phyloP scores from a whole-genome alignment of 2,329 filamentous ascomycete species.

The Aspergillus calidoustus region DNA sequence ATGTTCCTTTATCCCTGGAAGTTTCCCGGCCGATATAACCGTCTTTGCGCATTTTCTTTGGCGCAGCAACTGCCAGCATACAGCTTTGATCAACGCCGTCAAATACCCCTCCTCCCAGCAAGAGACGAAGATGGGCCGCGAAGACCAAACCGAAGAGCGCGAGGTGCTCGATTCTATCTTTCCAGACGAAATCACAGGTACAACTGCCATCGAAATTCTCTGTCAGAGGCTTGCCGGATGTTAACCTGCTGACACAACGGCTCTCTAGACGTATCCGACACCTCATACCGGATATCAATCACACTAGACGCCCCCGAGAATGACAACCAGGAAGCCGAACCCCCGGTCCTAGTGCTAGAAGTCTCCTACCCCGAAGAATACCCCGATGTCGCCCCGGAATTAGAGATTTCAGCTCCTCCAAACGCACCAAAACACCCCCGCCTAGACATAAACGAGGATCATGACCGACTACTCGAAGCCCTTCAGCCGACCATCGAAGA shows the following conservation, averaged over 20 bases:
- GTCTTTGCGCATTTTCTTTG: not conserved
- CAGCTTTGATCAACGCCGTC: constrained; percentile 1
- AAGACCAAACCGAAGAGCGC: constrained; percentile 94
- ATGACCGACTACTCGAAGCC: constrained; percentile 70
- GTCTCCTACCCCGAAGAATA: constrained; percentile 90
- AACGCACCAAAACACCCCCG: constrained; percentile 71
- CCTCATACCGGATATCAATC: constrained; percentile 84
- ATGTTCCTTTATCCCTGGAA: not conserved
- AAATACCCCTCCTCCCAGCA: constrained; percentile 37
- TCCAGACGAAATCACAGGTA: constrained; percentile 93
- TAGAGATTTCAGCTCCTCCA: constrained; percentile 77
- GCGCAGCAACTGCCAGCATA: not conserved
- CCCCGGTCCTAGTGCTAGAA: constrained; percentile 75
- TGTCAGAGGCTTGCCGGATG: not conserved
- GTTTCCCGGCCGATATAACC: not conserved
- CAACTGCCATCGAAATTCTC: constrained; percentile 12
- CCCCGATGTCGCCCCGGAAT: constrained; percentile 80
- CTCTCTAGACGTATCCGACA: constrained; percentile 79
- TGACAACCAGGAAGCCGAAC: constrained; percentile 65
- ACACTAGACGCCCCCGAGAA: constrained; percentile 76
- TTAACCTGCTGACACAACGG: constrained; percentile 7
- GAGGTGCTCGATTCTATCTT: constrained; percentile 99
- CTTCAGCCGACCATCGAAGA: constrained; percentile 81
- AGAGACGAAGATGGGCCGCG: constrained; percentile 55
- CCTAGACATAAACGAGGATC: constrained; percentile 82